Base-by-base conservation (phyloP, 2,329 filamentous ascomycete species). In the Talaromyces rugulosus region DNA sequence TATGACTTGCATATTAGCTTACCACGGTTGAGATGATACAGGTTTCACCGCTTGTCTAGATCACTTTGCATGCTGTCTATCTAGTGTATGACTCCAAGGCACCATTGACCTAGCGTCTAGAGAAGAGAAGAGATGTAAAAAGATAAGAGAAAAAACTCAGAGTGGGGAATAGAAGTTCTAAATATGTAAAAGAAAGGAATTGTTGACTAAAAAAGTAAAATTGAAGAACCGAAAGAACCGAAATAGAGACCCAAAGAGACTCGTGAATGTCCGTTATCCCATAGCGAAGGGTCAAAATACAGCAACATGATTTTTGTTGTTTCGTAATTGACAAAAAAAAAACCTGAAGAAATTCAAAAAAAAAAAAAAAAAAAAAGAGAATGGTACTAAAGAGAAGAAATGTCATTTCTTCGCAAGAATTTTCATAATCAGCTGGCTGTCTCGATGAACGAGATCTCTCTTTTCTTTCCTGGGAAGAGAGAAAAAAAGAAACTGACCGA, bases 101-200 rank as follows among this genome's bases (percentile, higher is more conserved):
- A 47, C 18, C 36, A 40, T n/a, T 8, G 44, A 47, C 36, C 28
- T 31, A 58, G 23, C 23, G 40, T 42, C 36, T 44, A 44, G 56
- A 60, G 47, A 55, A 44, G 56, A 60, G 47, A 55, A 50, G 47
- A 51, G 42, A 58, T 31, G 47, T 51, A 18, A 52, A 55, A 59
- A n/a, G 18, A 51, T 30, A 58, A 50, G 27, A 51, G 2, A 33
- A 57, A 56, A 59, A 59, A 55, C n/a, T 47, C 44, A 47, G 23
- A 27, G 23, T 12, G 11, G 44, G 14, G 14, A 40, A n/a, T n/a
- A 7, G 14, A 16, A 31, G 14, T n/a, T 16, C 14, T 9, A 53
- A 31, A 31, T 31, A 53, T 30, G 28, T 30, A 53, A 53, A 53
- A 30, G 18, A 18, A 53, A 23, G 27, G 50, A 31, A 16, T 18